A percentile compares a stretch with the other conserved stretches of the same genome.
These are phyloP conservation scores for Xylaria cubensis DNA, from an alignment of 495 filamentous ascomycete species.

Conservation along the genomic window DNA sequence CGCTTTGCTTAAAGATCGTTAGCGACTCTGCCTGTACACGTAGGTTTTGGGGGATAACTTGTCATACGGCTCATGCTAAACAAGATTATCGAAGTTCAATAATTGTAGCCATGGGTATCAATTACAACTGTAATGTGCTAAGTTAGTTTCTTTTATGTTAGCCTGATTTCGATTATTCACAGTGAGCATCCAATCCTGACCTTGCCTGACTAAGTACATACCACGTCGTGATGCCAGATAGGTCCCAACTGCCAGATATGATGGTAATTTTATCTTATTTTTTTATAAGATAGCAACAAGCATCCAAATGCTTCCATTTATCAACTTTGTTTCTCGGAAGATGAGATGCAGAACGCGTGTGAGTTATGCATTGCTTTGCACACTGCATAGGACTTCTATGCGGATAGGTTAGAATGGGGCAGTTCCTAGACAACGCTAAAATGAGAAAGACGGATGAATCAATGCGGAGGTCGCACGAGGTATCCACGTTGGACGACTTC, in stretches of 20 bases:
- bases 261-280: too few species aligned
- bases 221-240: not conserved
- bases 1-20: not conserved
- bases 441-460: conserved; percentile 16
- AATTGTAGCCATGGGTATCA: not conserved
- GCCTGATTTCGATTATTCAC: not conserved
- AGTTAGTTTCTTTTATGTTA: not conserved
- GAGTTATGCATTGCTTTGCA: conserved; percentile 10
- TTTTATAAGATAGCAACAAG: not conserved
- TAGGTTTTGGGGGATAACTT: not conserved
- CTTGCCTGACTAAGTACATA: not conserved
- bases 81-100: not conserved
- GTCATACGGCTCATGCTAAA: not conserved
- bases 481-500: not conserved
- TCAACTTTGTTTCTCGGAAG: not conserved
- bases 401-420: not conserved
- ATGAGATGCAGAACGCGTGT: not conserved
- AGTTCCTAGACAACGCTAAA: conserved; percentile 7
- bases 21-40: not conserved
- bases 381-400: not conserved
- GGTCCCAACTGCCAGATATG: conserved; percentile 19
- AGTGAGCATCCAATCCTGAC: not conserved
- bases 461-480: conserved; percentile 18
- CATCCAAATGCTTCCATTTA: not conserved
- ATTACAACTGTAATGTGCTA: not conserved